phyloP scores from a whole-genome alignment of 2,329 filamentous ascomycete species.

The Sporothrix brasiliensis region DNA sequence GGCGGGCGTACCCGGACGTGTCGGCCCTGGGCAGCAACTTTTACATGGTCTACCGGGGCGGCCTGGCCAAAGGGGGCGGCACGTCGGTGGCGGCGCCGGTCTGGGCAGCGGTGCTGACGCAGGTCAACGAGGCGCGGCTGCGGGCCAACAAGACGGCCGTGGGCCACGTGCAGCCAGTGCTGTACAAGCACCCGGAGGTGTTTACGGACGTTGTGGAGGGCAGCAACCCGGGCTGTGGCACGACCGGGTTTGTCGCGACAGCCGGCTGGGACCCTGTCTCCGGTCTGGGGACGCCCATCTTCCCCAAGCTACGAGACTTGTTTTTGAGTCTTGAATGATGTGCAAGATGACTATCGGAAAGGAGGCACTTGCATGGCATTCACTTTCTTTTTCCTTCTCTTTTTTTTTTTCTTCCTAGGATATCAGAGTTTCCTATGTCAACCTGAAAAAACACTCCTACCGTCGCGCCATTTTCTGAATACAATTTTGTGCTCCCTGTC shows the following conservation, averaged over 20 bases:
- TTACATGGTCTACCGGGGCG: constrained; percentile 38
- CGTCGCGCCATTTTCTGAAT: no score
- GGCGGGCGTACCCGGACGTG: constrained; percentile 40
- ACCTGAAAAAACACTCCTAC: no score
- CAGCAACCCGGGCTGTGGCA: constrained; percentile 35
- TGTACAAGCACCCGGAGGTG: constrained; percentile 41
- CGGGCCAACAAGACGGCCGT: constrained; percentile 49
- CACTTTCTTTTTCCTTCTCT: no score
- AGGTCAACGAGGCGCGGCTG: constrained; percentile 66
- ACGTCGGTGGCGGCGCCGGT: constrained; percentile 61
- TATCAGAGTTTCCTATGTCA: no score
- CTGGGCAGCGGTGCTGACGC: constrained; percentile 59
- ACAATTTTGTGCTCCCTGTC: not conserved
- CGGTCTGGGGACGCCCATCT: constrained; percentile 24
- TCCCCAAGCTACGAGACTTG: constrained; percentile 22
- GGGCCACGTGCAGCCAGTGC: constrained; percentile 43
- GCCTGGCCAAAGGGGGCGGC: constrained; percentile 48
- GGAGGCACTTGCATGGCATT: no score
- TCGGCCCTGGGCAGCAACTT: constrained; percentile 39
- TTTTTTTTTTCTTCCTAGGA: no score
- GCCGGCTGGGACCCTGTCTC: constrained; percentile 36
- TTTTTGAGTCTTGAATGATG: constrained; percentile 15
- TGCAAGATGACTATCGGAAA: no score
- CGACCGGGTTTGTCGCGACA: constrained; percentile 14
- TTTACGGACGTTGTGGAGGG: constrained; percentile 44